Evolutionary conservation across 2,329 filamentous ascomycete genomes (phyloP).

Genomic region (Exophiala calicioides): DNA sequence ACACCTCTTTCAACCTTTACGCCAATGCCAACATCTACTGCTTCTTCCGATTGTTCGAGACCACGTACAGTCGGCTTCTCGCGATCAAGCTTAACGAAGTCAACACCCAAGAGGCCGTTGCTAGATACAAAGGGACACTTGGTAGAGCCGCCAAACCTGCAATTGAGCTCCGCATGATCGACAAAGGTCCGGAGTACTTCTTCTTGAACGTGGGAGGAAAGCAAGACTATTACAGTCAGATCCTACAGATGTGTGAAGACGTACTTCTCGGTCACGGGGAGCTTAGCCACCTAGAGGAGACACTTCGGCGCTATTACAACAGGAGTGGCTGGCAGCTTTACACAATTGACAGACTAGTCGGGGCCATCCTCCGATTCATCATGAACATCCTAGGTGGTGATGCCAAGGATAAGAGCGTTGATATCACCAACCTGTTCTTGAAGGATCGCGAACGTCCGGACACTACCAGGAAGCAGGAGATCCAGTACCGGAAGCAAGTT

Average conservation of each 20-base stretch:
- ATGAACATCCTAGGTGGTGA: conserved; percentile 67
- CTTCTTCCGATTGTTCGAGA: conserved; percentile 91
- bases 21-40: conserved; percentile 89
- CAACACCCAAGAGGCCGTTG: conserved; percentile 71
- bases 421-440: conserved; percentile 85
- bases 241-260: conserved; percentile 81
- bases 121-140: conserved; percentile 59
- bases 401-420: conserved; percentile 87
- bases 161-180: conserved; percentile 77
- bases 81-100: conserved; percentile 79
- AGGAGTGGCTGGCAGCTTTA: conserved; percentile 91
- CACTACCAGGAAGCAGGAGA: conserved; percentile 86
- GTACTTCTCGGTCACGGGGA: conserved; percentile 82
- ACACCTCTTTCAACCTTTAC: conserved; percentile 84
- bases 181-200: conserved; percentile 73
- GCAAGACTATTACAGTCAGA: conserved; percentile 80
- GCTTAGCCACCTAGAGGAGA: conserved; percentile 81
- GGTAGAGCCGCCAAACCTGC: conserved; percentile 70
- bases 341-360: conserved; percentile 84
- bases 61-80: conserved; percentile 80
- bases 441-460: conserved; percentile 77
- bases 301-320: conserved; percentile 87
- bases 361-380: conserved; percentile 76
- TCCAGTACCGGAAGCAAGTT: conserved; percentile 85
- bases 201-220: conserved; percentile 66